Percentiles rank a stretch among this genome's conserved stretches.
phyloP scores from a whole-genome alignment of 345 rosid species.

The Raphanus sativus region DNA sequence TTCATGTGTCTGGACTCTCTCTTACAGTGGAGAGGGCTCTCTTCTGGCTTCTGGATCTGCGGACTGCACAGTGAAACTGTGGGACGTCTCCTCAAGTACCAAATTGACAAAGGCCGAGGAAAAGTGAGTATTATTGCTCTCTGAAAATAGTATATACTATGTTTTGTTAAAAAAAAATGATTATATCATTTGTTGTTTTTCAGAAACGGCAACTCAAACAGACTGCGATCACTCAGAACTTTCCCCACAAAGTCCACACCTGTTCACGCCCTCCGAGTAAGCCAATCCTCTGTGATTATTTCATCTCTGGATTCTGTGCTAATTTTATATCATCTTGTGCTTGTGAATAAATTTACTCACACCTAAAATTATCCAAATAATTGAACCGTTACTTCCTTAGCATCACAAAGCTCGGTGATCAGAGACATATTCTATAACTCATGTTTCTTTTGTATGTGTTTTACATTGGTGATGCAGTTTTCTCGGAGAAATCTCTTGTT shows the following conservation, averaged over 20 bases:
- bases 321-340: not conserved
- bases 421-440: not conserved
- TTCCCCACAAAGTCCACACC: constrained; percentile 85
- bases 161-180: not conserved
- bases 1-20: constrained; percentile 88
- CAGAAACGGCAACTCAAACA: constrained; percentile 71
- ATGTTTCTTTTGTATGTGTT: not conserved
- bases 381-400: not conserved
- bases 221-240: constrained; percentile 75
- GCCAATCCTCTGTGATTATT: not conserved
- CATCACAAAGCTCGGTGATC: not conserved
- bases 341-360: not conserved
- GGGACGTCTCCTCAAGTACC: constrained; percentile 80
- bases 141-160: not conserved
- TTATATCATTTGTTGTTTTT: constrained; percentile 17
- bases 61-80: constrained; percentile 83
- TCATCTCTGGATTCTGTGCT: not conserved
- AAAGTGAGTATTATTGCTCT: constrained; percentile 45
- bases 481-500: constrained; percentile 84
- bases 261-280: constrained; percentile 68
- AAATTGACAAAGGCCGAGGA: constrained; percentile 68
- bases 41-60: constrained; percentile 98
- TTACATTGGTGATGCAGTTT: constrained; percentile 32
- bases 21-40: constrained; percentile 89
- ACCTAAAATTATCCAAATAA: not conserved